These are phyloP conservation scores for Caloboletus firmus DNA, from an alignment of 1,284 basidiomycete genomes.

Conservation along the genomic window DNA sequence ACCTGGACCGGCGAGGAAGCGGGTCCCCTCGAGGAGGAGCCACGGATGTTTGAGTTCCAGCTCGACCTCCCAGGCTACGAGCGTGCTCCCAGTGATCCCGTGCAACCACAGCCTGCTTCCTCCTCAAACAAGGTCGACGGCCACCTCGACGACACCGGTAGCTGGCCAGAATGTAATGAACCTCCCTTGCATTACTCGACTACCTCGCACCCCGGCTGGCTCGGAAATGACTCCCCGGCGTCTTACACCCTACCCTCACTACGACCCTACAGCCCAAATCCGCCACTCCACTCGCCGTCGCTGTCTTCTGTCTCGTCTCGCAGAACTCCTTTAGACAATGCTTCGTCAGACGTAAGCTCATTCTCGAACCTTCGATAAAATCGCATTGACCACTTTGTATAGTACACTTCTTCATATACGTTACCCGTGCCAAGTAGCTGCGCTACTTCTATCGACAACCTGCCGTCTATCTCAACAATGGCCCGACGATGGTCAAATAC, in stretches of 20 bases:
- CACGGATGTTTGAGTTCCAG: conserved; percentile 62
- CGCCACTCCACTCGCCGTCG: conserved; percentile 29
- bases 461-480: conserved; percentile 37
- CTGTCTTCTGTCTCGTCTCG: conserved; percentile 28
- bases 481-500: conserved; percentile 34
- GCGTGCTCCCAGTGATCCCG: conserved; percentile 16
- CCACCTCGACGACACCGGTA: conserved; percentile 18
- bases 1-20: conserved; percentile 48
- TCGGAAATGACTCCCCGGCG: conserved; percentile 30
- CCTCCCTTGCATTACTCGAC: conserved; percentile 23
- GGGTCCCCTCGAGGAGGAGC: conserved; percentile 56
- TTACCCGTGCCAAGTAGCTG: conserved; percentile 30
- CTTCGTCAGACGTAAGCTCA: conserved; percentile 30
- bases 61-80: conserved; percentile 41
- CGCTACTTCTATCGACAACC: conserved; percentile 33
- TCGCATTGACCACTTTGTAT: conserved; percentile 4
- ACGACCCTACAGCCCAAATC: conserved; percentile 31
- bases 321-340: conserved; percentile 24
- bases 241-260: conserved; percentile 34
- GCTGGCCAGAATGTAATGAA: conserved; percentile 29
- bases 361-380: not conserved
- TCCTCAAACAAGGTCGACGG: conserved; percentile 14
- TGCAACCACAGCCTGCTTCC: conserved; percentile 15
- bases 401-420: conserved; percentile 30
- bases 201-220: conserved; percentile 30